These are phyloP conservation scores for Bigelowiella natans DNA, from an alignment of 78 protist genomes.

Conservation along the genomic window DNA sequence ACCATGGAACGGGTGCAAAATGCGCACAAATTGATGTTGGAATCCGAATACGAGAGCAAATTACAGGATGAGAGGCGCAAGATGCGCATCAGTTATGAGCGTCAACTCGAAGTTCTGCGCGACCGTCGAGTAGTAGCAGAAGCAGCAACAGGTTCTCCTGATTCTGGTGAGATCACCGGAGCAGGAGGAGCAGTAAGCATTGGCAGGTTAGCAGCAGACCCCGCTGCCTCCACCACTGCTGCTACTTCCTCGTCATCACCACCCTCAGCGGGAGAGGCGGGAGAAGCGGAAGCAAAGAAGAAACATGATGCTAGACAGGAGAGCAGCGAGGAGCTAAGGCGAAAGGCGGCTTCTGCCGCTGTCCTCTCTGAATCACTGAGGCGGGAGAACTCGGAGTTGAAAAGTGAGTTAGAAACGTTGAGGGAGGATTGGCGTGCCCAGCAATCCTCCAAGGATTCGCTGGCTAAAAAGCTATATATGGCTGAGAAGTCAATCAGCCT, in stretches of 20 bases:
- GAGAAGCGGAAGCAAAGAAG: background rate
- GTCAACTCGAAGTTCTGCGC: background rate
- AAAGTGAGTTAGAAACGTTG: too few species aligned
- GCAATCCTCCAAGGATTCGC: too few species aligned
- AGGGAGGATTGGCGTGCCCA: too few species aligned
- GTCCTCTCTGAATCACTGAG: too few species aligned
- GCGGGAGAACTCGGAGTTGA: too few species aligned
- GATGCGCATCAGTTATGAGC: background rate
- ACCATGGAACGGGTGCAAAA: background rate
- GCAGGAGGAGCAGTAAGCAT: background rate
- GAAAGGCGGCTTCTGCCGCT: too few species aligned
- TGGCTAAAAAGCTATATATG: too few species aligned
- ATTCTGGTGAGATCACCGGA: background rate
- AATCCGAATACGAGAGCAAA: background rate
- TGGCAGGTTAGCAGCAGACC: background rate
- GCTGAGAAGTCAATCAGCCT: too few species aligned
- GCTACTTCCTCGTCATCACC: too few species aligned
- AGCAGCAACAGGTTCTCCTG: background rate
- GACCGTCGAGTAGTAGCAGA: background rate
- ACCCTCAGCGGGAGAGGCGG: background rate
- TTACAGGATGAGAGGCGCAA: background rate
- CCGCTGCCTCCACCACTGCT: too few species aligned
- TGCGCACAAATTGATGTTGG: background rate
- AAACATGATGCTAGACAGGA: background rate
- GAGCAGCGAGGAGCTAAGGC: too few species aligned